phyloP scores from a whole-genome alignment of 108 stramenopile species.

The Fragilariopsis cylindrus region DNA sequence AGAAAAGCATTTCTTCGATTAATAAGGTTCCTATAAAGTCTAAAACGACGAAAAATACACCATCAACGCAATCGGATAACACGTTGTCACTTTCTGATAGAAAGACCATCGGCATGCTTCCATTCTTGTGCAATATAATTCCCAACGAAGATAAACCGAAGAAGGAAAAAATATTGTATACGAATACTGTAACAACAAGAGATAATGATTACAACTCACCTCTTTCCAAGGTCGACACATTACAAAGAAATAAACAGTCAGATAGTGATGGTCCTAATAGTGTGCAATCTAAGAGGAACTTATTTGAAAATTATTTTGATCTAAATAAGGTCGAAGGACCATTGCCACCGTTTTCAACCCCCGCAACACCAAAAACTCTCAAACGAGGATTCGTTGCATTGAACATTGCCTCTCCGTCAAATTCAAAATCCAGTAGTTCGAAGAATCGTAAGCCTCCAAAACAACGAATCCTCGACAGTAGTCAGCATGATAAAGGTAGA shows the following conservation, averaged over 20 bases:
- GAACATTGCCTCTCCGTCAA: slow-evolving; percentile 6
- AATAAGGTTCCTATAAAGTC: background rate
- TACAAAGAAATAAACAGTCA: background rate
- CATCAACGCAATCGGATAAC: too few relatives aligned
- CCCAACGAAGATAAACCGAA: too few relatives aligned
- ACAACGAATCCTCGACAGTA: slow-evolving; percentile 22
- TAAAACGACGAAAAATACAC: too few relatives aligned
- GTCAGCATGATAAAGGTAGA: slow-evolving; percentile 18
- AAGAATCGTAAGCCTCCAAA: slow-evolving; percentile 7
- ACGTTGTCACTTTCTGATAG: too few relatives aligned
- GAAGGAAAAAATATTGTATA: too few relatives aligned
- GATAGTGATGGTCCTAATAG: background rate
- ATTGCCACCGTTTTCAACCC: background rate
- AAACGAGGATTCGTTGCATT: slow-evolving; percentile 28
- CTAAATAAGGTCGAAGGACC: background rate
- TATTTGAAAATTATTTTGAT: background rate
- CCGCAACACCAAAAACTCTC: slow-evolving; percentile 18
- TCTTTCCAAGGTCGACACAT: background rate
- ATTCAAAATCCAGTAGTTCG: background rate
- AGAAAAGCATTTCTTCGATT: background rate
- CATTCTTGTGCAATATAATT: too few relatives aligned
- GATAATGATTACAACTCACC: too few relatives aligned
- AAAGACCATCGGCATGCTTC: too few relatives aligned
- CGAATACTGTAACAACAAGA: too few relatives aligned
- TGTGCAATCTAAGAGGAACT: slow-evolving; percentile 5